Base-by-base conservation (phyloP, 371 early-diverging fungal genomes). In the Zychaea mexicana region DNA sequence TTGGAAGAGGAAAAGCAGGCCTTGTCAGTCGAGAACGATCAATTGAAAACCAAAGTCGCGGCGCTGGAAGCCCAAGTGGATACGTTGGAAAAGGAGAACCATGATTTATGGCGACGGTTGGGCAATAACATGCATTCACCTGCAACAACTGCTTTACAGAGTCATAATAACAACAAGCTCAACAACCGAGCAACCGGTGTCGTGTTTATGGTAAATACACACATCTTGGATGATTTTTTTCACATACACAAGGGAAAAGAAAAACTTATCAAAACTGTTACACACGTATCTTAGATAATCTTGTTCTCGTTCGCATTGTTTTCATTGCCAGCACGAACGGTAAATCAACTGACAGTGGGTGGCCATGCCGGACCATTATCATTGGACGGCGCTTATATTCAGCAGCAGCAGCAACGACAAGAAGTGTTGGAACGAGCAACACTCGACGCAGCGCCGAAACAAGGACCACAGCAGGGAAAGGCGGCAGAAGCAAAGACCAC, bases 121-220 rank as follows among this genome's bases (percentile, higher is more conserved):
- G 68, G 57, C 7, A 17, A 2, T 6, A 17, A n/a, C n/a, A n/a
- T n/a, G n/a, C n/a, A n/a, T n/a, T n/a, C 59, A 30, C 17, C 45
- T 4, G 49, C 6, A 49, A 4, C 22, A 22, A 22, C 49, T 19
- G 49, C 10, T 9, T 24, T 49, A 24, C 24, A 24, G 6, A 49
- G 12, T 24, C 19, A 49, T 49, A 49, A 10, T 12, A 38, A 38
- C 39, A 73, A 70, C 49, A 60, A 75, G 31, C 71, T 69, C 64
- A 72, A 70, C 32, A 76, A 72, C 1, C 74, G 71, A 61, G 72
- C 84, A 10, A 82, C 85, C 1, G 88, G 90, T 2, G 82, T 88
- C 17, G 88, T 90, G 15, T 88, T 91, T 59, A 90, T 90, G 91
- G 90, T 89, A 79, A 75, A 67, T 1, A 17, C n/a, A 17, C 42